Base-by-base conservation (phyloP, 1,139 yeast genomes). In the Suhomyces guaymorum region DNA sequence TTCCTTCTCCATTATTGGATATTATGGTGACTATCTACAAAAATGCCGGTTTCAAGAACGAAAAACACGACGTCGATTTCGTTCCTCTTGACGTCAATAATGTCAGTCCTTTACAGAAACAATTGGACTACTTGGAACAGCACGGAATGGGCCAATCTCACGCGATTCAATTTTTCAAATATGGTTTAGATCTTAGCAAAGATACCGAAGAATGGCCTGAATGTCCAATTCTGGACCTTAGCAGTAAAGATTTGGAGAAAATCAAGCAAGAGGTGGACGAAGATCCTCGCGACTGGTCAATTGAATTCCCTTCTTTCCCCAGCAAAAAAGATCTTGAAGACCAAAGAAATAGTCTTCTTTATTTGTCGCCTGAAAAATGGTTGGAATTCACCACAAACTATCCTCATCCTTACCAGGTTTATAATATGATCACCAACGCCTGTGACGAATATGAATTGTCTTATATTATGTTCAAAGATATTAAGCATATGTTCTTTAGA, bases 31-130 rank as follows among this genome's bases (percentile, higher is more conserved):
- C 24, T 10, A 29, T 36, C 8, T 19, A 28, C 23, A 35, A 35
- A 15, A 9, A 17, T 25, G 29, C 31, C 9, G 22, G 30, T 2
- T 35, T 26, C 22, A 55, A 35, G 38, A 57, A 35, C 45, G 61
- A 44, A 41, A 12, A 26, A 9, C 23, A 26, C 65, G 72, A 24
- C 45, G 60, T 31, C 39, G 72, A 45, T 2, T 63, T 63, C 28
- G 66, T 70, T 32, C 75, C 77, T 6, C 60, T 80, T 20, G 56
- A 65, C 12, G 68, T 77, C 61, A 59, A 62, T 26, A 66, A 69
- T 26, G 76, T 78, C 3, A 55, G 69, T 4, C 81, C 82, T 8
- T 73, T 85, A 0, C 61, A 64, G n/a, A 65, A 65, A 7, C 75
- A 77, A 45, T 55, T 75, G 7, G 65, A 70, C 5, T 77, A 73